Conservation (phyloP, 805 yeast genomes). For the Yamadazyma insecticola region DNA sequence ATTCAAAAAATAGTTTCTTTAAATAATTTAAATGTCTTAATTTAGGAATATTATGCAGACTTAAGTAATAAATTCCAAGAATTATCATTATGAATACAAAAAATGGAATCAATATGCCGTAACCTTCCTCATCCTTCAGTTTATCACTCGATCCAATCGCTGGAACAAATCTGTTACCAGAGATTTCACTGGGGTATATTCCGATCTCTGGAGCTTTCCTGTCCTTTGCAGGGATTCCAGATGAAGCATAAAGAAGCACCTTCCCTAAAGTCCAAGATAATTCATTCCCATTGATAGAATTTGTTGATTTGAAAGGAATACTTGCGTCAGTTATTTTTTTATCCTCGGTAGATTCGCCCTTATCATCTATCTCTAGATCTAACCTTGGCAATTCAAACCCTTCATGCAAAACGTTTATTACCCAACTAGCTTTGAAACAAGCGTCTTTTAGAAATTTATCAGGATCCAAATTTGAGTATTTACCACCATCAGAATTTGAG, state of each 20-base stretch:
- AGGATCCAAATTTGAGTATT: slow-evolving; percentile 54
- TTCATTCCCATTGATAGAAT: slow-evolving; percentile 76
- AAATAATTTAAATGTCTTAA: slow-evolving; percentile 11
- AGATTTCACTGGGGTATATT: slow-evolving; percentile 36
- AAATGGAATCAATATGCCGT: slow-evolving; percentile 4
- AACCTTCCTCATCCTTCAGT: slow-evolving; percentile 13
- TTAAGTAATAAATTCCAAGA: slow-evolving; percentile 5
- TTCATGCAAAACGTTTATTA: slow-evolving; percentile 80
- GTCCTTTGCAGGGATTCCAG: slow-evolving; percentile 42
- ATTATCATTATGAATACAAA: slow-evolving; percentile 14
- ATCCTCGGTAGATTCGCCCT: slow-evolving; percentile 19
- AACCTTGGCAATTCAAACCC: slow-evolving; percentile 85
- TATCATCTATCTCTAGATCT: slow-evolving; percentile 41
- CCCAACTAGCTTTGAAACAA: slow-evolving; percentile 96
- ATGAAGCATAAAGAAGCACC: slow-evolving; percentile 76
- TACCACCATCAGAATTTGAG: slow-evolving; percentile 48
- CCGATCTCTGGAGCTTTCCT: slow-evolving; percentile 26
- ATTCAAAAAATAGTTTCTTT: slow-evolving; percentile 6
- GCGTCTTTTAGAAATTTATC: slow-evolving; percentile 56
- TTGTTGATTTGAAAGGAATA: slow-evolving; percentile 78
- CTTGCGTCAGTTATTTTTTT: slow-evolving; percentile 26
- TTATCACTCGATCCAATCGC: slow-evolving; percentile 23
- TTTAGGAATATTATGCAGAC: slow-evolving; percentile 5
- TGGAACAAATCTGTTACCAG: slow-evolving; percentile 27
- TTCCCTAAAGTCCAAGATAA: slow-evolving; percentile 95